Base-by-base conservation (phyloP, 495 filamentous ascomycete genomes). In the Sphaerosporella brunnea region DNA sequence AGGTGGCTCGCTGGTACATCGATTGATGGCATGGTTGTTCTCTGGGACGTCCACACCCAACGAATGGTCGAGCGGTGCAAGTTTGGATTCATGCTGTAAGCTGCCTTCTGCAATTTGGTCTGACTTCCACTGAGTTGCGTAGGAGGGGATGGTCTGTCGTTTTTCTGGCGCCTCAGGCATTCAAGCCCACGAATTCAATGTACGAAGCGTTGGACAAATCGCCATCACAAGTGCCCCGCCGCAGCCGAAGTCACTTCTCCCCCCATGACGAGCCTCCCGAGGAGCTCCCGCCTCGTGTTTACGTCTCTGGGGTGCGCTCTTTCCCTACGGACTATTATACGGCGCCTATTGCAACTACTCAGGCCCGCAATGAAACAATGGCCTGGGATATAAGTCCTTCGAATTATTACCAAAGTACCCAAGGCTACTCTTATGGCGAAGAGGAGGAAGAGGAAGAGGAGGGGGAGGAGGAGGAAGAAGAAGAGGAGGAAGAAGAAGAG, bases 1-100 rank as follows among this genome's bases (percentile, higher is more conserved):
- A 63, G 71, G 8, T 83, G 75, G 69, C 68, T 96, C 34, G 69
- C 79, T 15, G 85, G 80, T 18, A 75, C 75, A 9, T 82, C 86
- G 51, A 85, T 95, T 36, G 54, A 65, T 15, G 84, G 83, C 18
- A 65, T 61, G 16, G 66, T 77, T 0, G 69, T 76, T 45, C 48
- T 85, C 2, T 80, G 85, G 71, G 69, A 79, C 41, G 68, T 87
- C 15, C 28, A 44, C 10, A 58, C 54, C 2, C 51, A 58, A 36
- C 46, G 51, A 8, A 32, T 47, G 19, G 56, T 59, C 3, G 56
- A 59, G 38, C 48, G 46, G 21, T 58, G 56, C 35, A 49, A 25
- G 36, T 36, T 59, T 41, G 54, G 54, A 4, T 16, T 25, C 21
- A 38, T 37, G 15, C 25, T 36, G 36, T 24, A 19, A 23, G 23